Conservation (phyloP, 805 yeast species). For the Komagataella phaffii region DNA sequence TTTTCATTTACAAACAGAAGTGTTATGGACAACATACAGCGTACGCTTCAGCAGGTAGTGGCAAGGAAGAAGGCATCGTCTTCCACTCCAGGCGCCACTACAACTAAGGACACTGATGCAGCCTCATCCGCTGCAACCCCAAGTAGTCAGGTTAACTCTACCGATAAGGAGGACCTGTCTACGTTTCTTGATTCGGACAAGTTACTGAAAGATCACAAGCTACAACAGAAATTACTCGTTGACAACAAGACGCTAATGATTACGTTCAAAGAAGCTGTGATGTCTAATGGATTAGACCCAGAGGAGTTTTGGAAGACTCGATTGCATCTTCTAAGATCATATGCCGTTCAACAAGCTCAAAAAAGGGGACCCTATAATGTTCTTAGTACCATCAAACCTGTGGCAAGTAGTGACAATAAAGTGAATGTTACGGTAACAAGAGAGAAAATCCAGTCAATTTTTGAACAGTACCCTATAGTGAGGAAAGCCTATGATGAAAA, state of each 20-base stretch:
- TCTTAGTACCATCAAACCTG: conserved; percentile 84
- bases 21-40: conserved; percentile 65
- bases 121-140: conserved; percentile 6
- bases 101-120: background rate
- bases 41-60: conserved; percentile 51
- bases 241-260: conserved; percentile 58
- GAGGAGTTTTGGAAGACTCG: conserved; percentile 82
- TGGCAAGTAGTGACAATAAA: conserved; percentile 84
- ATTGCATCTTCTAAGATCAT: conserved; percentile 67
- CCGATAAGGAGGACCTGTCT: conserved; percentile 9
- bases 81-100: conserved; percentile 4
- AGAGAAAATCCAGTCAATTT: conserved; percentile 80
- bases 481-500: conserved; percentile 79
- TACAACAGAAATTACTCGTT: conserved; percentile 67
- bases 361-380: conserved; percentile 91
- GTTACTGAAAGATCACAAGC: conserved; percentile 53
- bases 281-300: conserved; percentile 61
- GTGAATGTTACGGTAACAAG: conserved; percentile 88
- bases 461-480: conserved; percentile 87
- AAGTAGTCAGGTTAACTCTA: conserved; percentile 1
- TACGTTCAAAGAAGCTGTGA: conserved; percentile 81
- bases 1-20: conserved; percentile 60
- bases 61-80: conserved; percentile 46
- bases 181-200: conserved; percentile 37
- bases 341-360: conserved; percentile 74